Evolutionary conservation across 257 asterid genomes (phyloP).

Genomic region (Orobanche coerulescens): DNA sequence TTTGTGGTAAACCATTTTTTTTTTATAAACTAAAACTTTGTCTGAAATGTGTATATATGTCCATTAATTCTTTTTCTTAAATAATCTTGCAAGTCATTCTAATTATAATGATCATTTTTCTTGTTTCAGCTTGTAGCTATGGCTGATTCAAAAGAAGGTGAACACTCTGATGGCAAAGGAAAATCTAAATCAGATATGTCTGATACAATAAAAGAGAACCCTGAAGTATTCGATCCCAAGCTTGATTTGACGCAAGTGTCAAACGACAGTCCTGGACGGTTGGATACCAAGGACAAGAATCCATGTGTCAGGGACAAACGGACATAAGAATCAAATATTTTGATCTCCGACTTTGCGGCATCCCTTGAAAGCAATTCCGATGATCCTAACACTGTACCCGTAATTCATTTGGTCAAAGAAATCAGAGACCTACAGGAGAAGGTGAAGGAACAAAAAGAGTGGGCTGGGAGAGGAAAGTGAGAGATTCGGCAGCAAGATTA

Average conservation of each 20-base stretch:
- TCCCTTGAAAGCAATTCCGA: not conserved
- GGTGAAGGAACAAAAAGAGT: conserved; percentile 12
- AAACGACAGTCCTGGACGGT: not conserved
- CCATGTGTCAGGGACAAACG: not conserved
- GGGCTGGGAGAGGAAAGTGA: conserved; percentile 14
- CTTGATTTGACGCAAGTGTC: conserved; percentile 9
- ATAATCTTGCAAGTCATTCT: not conserved
- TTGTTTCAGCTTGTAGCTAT: conserved; percentile 14
- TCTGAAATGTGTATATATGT: not conserved
- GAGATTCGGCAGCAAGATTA: not conserved
- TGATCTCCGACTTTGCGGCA: not conserved
- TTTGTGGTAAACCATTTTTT: not conserved
- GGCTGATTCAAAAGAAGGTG: conserved; percentile 23
- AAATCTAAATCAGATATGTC: conserved; percentile 13
- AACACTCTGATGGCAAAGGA: conserved; percentile 24
- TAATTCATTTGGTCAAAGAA: not conserved
- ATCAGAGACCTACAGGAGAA: conserved; percentile 12
- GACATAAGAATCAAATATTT: conserved; percentile 4
- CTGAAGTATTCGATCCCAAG: conserved; percentile 10
- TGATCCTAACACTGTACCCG: not conserved
- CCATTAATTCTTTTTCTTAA: not conserved
- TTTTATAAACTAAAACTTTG: not conserved
- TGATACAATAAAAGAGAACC: conserved; percentile 3
- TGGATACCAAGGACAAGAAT: conserved; percentile 4
- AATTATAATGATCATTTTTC: not conserved